These are phyloP conservation scores for Furcasterigmium furcatum DNA, from an alignment of 2,329 filamentous ascomycete genomes.

Conservation along the genomic window DNA sequence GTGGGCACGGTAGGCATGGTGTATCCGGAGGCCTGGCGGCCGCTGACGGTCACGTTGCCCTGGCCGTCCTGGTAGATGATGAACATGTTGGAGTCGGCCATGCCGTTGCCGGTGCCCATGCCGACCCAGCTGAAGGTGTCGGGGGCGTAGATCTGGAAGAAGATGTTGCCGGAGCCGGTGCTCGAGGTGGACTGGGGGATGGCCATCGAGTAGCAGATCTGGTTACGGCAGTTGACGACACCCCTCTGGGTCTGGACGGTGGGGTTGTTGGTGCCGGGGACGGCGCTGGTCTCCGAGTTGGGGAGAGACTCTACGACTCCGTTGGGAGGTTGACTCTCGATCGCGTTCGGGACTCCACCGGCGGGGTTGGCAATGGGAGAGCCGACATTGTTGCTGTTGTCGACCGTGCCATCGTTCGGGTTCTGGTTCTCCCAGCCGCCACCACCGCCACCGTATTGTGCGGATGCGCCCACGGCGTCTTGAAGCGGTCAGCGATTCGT, in stretches of 20 bases:
- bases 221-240: conserved; percentile 31
- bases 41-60: conserved; percentile 60
- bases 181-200: conserved; percentile 47
- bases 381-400: background rate
- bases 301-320: background rate
- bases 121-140: conserved; percentile 1
- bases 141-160: background rate
- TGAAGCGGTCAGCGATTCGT: too few species aligned
- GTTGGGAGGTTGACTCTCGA: too few species aligned
- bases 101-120: conserved; percentile 52
- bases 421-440: background rate
- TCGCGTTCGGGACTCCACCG: too few species aligned
- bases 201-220: conserved; percentile 52
- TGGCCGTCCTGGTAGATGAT: conserved; percentile 56
- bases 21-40: conserved; percentile 46
- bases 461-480: background rate
- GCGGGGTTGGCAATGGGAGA: background rate
- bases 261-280: background rate
- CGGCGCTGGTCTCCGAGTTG: background rate
- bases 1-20: conserved; percentile 42
- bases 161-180: conserved; percentile 51
- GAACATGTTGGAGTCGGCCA: conserved; percentile 59
- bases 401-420: background rate
- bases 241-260: background rate
- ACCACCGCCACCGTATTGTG: background rate